Evolutionary conservation across 176 grass and related monocot species (phyloP), one percentile per base, ranked within the genome.

Genomic region (Thalia dealbata): DNA sequence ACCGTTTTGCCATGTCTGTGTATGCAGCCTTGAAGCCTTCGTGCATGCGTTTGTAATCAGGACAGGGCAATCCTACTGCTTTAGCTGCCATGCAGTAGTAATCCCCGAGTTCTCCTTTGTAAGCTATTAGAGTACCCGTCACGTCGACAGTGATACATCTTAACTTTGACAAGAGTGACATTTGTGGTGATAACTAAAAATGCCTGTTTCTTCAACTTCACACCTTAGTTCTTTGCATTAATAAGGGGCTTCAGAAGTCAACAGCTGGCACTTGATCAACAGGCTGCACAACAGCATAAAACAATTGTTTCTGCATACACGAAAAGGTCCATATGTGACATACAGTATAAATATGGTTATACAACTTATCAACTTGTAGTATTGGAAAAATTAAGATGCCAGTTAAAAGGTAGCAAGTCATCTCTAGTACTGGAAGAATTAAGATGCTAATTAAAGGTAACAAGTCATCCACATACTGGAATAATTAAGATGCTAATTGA

Each of bases 41-140:
- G 27, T 99, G 90, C 90, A 93, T 93, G 10, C 87, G 82, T 52
- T 93, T 84, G 59, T 99, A 93, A 44, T 99, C 90, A n/a, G 95
- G 95, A n/a, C 95, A 99, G 65, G 90, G 85, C 81, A 86, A 75
- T 43, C 90, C 95, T 7, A 84, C 87, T 27, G 87, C 67, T 78
- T 99, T 99, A 19, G 95, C 95, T 62, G 95, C 95, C 95, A 93
- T 91, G 75, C 95, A 93, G 62, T 99, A 99, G 82, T 93, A 99
- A 82, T 99, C 95, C 59, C 95, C 95, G 73, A 99, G 88, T 32
- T 92, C 81, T 64, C 95, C 90, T 87, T 99, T 99, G 74, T 99
- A 93, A 77, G 95, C 90, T 63, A 99, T 75, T 14, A 93, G 72
- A 74, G 95, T 99, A n/a, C 95, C 95, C 19, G 95, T 99, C 13